Evolutionary conservation across 2,329 filamentous ascomycete genomes (phyloP).

Genomic region (Aspergillus felis): DNA sequence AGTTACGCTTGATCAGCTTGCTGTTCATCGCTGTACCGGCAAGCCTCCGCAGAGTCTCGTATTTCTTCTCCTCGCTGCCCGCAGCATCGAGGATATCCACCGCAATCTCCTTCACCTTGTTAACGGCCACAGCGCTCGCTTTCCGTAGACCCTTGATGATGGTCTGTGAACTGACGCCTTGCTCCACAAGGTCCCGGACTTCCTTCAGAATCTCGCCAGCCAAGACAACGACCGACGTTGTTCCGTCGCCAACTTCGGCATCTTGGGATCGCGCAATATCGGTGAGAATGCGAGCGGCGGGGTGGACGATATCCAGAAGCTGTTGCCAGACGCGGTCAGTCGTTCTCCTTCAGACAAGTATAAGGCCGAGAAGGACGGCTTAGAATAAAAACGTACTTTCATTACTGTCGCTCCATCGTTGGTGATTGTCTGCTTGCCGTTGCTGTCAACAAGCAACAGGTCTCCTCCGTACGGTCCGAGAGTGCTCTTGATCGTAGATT

Average conservation of each 20-base stretch:
- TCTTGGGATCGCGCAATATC: conserved; percentile 99
- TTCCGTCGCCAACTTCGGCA: conserved; percentile 96
- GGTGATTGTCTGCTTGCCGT: conserved; percentile 94
- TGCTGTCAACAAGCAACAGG: conserved; percentile 89
- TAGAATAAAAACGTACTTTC: conserved; percentile 63
- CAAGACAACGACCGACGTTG: conserved; percentile 92
- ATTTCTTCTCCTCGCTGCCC: conserved; percentile 77
- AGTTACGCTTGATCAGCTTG: conserved; percentile 97
- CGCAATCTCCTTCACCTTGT: conserved; percentile 98
- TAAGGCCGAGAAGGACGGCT: neutral
- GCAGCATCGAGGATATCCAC: conserved; percentile 64
- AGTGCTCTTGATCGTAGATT: conserved; percentile 92
- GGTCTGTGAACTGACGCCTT: conserved; percentile 93
- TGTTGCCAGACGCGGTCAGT: conserved; percentile 34
- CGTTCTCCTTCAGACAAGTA: neutral
- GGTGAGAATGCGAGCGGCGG: conserved; percentile 92
- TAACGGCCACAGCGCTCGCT: conserved; percentile 85
- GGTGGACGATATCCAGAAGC: conserved; percentile 98
- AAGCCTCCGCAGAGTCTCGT: conserved; percentile 83
- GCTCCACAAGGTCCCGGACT: conserved; percentile 91
- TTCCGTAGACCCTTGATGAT: conserved; percentile 95
- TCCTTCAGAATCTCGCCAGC: conserved; percentile 98
- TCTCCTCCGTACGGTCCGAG: conserved; percentile 96
- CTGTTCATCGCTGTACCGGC: conserved; percentile 98
- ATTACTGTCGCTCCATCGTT: conserved; percentile 99